A percentile compares a stretch with the other conserved stretches of the same genome.
Conservation (phyloP, 306 rosid species). For the Geum urbanum region DNA sequence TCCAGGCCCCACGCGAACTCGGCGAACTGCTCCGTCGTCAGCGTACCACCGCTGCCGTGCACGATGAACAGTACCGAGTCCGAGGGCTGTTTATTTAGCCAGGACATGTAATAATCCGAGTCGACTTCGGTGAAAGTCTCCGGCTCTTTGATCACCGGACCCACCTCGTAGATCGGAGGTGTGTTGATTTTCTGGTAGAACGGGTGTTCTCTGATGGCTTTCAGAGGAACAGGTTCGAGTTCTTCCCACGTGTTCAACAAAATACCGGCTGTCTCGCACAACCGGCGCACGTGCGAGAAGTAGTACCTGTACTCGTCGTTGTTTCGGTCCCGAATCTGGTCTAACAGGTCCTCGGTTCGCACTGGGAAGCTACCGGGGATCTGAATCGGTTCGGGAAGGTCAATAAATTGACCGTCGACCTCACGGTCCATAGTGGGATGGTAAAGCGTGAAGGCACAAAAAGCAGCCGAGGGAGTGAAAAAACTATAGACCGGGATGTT, state of each 20-base stretch:
- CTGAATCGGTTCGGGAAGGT: slow-evolving; percentile 38
- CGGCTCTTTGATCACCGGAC: slow-evolving; percentile 35
- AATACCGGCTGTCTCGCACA: slow-evolving; percentile 32
- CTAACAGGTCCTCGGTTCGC: slow-evolving; percentile 35
- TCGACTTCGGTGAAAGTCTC: slow-evolving; percentile 9
- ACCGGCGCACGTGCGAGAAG: slow-evolving; percentile 22
- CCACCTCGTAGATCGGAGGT: slow-evolving; percentile 30
- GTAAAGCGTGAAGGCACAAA: slow-evolving; percentile 34
- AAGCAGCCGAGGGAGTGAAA: slow-evolving; percentile 33
- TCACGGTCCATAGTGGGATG: slow-evolving; percentile 42
- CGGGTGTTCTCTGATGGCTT: slow-evolving; percentile 33
- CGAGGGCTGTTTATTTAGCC: slow-evolving; percentile 41
- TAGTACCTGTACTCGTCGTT: slow-evolving; percentile 39
- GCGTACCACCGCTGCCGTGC: slow-evolving; percentile 40
- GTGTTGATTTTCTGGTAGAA: slow-evolving; percentile 24
- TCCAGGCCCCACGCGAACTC: slow-evolving; percentile 51
- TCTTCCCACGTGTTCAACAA: slow-evolving; percentile 45
- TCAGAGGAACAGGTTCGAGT: slow-evolving; percentile 28
- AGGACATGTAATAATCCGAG: slow-evolving; percentile 21
- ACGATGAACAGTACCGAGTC: slow-evolving; percentile 36
- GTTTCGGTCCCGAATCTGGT: slow-evolving; percentile 35
- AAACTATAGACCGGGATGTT: slow-evolving; percentile 33
- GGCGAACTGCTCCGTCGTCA: slow-evolving; percentile 15
- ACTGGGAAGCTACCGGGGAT: slow-evolving; percentile 37
- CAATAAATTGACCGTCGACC: slow-evolving; percentile 39